These are phyloP conservation scores for Gloeostereum incarnatum DNA, from an alignment of 768 basidiomycete species.

Conservation along the genomic window DNA sequence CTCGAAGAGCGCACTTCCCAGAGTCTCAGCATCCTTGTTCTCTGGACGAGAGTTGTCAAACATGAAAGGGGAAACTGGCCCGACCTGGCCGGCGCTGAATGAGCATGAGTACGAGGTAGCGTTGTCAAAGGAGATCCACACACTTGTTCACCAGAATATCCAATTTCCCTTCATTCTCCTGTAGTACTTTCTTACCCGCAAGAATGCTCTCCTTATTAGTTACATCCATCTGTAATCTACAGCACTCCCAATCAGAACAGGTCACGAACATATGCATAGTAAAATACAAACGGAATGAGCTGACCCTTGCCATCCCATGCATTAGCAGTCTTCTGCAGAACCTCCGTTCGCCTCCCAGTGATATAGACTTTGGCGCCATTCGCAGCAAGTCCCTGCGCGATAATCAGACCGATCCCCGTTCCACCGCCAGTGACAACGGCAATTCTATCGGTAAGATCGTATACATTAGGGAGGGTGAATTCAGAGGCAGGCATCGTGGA, in stretches of 20 bases:
- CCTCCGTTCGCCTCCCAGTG: conserved; percentile 56
- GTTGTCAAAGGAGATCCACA: conserved; percentile 8
- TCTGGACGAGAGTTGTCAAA: conserved; percentile 46
- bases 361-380: conserved; percentile 81
- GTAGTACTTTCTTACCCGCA: conserved; percentile 40
- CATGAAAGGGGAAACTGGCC: conserved; percentile 54
- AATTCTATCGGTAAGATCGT: conserved; percentile 49
- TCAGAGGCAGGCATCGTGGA: conserved; percentile 18
- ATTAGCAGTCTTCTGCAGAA: conserved; percentile 48
- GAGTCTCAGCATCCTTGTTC: conserved; percentile 50
- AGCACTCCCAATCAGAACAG: conserved; percentile 4
- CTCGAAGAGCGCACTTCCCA: conserved; percentile 63
- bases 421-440: conserved; percentile 47
- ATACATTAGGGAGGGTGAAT: conserved; percentile 23
- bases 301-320: conserved; percentile 37
- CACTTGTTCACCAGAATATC: conserved; percentile 84
- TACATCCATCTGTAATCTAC: conserved; percentile 61
- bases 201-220: conserved; percentile 62
- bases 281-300: conserved; percentile 44
- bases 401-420: conserved; percentile 53
- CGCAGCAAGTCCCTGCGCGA: conserved; percentile 61
- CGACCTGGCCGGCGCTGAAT: conserved; percentile 66
- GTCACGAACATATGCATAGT: neutral
- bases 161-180: conserved; percentile 55
- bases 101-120: neutral